Base-by-base conservation (phyloP, 1,139 yeast genomes). In the Zygotorulaspora mrakii region DNA sequence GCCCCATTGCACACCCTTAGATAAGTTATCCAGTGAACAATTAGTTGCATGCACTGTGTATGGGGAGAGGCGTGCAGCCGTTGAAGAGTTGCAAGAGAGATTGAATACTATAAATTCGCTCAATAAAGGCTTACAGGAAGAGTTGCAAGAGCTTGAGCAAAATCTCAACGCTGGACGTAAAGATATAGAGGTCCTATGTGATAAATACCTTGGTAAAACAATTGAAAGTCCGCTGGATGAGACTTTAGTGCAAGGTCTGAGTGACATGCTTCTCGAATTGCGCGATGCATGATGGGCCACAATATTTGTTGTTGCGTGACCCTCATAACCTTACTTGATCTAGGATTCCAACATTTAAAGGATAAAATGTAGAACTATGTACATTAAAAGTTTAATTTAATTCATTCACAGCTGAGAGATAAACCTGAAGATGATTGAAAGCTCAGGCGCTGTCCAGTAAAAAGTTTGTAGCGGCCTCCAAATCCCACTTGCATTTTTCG, bases 381-480 rank as follows among this genome's bases (percentile, higher is more conserved):
- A 24, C 27, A 24, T 24, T 7, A 7, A 20, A 7, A 20, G 23
- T 20, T 10, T 7, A 20, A 25, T 25, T 11, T 25, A 11, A 31
- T 31, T 44, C 48, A 17, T 5, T n/a, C n/a, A n/a, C n/a, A n/a
- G n/a, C n/a, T n/a, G n/a, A n/a, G n/a, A n/a, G n/a, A n/a, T 13
- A 8, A 8, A 42, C 41, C 16, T 20, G n/a, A 24, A 18, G 3
- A 3, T 16, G 6, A 18, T 26, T 22, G 24, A 14, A 20, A 18
- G 26, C 27, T 41, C 40, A 59, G 22, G 83, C 83, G 49, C 76
- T 73, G 57, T 88, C 96, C 53, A 88, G 70, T 51, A 89, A 68
- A 55, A 72, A 79, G 61, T 89, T 88, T 7, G 95, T 84, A 17
- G 96, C 96, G 40, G 82, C 82, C 48, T 82, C 89, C 38, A 88